phyloP scores from a whole-genome alignment of 257 asterid species.

The Primulina eburnea region DNA sequence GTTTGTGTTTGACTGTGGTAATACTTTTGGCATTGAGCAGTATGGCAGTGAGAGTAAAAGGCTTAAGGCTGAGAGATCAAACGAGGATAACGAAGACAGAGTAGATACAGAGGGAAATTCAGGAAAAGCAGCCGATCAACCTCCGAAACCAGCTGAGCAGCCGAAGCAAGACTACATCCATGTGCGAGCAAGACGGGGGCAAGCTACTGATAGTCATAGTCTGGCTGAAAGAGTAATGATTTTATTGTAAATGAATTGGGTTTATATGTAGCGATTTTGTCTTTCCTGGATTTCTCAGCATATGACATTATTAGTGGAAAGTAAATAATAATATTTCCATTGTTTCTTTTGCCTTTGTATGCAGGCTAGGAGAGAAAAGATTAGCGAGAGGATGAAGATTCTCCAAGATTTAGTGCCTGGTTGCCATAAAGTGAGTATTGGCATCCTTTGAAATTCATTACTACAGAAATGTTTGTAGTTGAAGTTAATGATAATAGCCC shows the following conservation, averaged over 20 bases:
- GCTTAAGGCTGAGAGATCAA: slow-evolving; percentile 32
- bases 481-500: not conserved
- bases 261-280: too few relatives aligned
- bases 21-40: slow-evolving; percentile 29
- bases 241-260: not conserved
- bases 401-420: slow-evolving; percentile 69
- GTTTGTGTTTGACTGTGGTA: too few relatives aligned
- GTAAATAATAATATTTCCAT: slow-evolving; percentile 5
- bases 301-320: not conserved
- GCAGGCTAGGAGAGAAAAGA: slow-evolving; percentile 73
- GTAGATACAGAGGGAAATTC: slow-evolving; percentile 39
- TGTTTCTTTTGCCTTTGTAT: slow-evolving; percentile 24
- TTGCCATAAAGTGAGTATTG: slow-evolving; percentile 51
- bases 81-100: slow-evolving; percentile 31
- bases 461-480: not conserved
- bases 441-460: slow-evolving; percentile 5
- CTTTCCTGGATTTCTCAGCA: too few relatives aligned
- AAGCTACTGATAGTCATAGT: slow-evolving; percentile 75
- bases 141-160: slow-evolving; percentile 42
- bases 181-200: slow-evolving; percentile 72
- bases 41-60: slow-evolving; percentile 43
- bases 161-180: slow-evolving; percentile 66
- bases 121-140: slow-evolving; percentile 36
- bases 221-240: slow-evolving; percentile 62
- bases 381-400: slow-evolving; percentile 61